These are phyloP conservation scores for Tulasnella sp. DNA, from an alignment of 768 basidiomycete genomes.

Conservation along the genomic window DNA sequence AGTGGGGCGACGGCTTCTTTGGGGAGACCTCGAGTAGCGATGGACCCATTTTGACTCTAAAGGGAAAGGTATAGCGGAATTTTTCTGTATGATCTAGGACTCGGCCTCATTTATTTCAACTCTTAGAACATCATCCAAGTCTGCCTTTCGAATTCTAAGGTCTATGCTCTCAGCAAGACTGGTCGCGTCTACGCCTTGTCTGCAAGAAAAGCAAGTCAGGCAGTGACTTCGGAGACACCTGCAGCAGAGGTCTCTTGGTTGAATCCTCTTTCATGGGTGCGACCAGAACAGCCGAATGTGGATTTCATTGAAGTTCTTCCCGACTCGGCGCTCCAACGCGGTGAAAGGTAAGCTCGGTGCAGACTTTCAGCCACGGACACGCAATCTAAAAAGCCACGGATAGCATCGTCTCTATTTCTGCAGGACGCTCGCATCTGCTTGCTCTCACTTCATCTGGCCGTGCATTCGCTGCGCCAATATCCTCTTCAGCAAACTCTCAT, in stretches of 20 bases:
- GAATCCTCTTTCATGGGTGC: conserved; percentile 48
- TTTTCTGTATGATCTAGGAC: neutral
- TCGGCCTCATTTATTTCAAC: neutral
- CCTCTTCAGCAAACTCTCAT: conserved; percentile 63
- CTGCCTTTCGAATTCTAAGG: conserved; percentile 30
- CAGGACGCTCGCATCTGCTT: conserved; percentile 51
- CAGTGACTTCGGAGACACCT: conserved; percentile 33
- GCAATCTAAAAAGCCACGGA: neutral
- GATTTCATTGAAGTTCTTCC: conserved; percentile 54
- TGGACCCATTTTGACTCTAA: conserved; percentile 20
- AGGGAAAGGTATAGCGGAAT: neutral
- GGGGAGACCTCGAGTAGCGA: conserved; percentile 46
- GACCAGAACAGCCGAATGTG: conserved; percentile 43
- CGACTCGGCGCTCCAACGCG: conserved; percentile 45
- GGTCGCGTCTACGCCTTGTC: conserved; percentile 69
- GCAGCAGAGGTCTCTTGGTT: conserved; percentile 45
- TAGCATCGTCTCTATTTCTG: conserved; percentile 66
- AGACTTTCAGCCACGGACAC: neutral
- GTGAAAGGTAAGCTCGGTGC: conserved; percentile 50
- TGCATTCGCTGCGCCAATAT: conserved; percentile 68
- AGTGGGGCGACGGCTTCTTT: conserved; percentile 69
- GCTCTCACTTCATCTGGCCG: conserved; percentile 49
- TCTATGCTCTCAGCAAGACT: conserved; percentile 72
- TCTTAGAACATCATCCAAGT: conserved; percentile 60
- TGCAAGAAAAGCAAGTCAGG: conserved; percentile 44